These are phyloP conservation scores for Sarocladiaceae sp. DNA, from an alignment of 2,329 filamentous ascomycete species.

Conservation along the genomic window DNA sequence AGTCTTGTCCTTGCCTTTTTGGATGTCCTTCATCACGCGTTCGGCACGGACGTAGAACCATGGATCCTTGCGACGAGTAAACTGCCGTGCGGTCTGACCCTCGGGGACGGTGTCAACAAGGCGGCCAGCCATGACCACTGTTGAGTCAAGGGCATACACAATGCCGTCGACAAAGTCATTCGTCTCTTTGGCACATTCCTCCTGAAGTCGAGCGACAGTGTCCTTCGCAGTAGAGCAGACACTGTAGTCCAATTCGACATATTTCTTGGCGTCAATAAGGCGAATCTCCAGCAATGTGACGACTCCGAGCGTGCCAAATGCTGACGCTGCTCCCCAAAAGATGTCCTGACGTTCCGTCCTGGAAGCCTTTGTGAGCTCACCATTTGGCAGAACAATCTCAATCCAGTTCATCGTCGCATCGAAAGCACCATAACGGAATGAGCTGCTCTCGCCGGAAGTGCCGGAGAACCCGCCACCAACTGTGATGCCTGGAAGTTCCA, in stretches of 20 bases:
- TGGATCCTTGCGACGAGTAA: constrained; percentile 57
- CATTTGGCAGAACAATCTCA: constrained; percentile 62
- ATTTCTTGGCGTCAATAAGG: constrained; percentile 49
- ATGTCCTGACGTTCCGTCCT: constrained; percentile 52
- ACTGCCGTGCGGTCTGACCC: constrained; percentile 33
- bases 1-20: constrained; percentile 13
- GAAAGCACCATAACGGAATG: constrained; percentile 63
- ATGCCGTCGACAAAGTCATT: constrained; percentile 69
- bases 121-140: constrained; percentile 58
- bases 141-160: constrained; percentile 50
- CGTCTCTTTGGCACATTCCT: constrained; percentile 30
- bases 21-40: constrained; percentile 28
- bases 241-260: constrained; percentile 55
- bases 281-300: constrained; percentile 60
- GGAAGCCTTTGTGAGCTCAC: constrained; percentile 51
- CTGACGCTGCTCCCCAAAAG: constrained; percentile 61
- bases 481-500: constrained; percentile 71
- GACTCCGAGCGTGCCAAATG: constrained; percentile 64
- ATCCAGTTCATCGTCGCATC: constrained; percentile 57
- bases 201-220: constrained; percentile 38
- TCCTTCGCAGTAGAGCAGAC: constrained; percentile 35
- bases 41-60: constrained; percentile 73
- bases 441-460: constrained; percentile 64
- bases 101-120: constrained; percentile 44
- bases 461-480: constrained; percentile 65